A percentile compares a stretch with the other conserved stretches of the same genome.
Conservation (phyloP, 768 basidiomycete genomes). For the Leccinum obscurum region DNA sequence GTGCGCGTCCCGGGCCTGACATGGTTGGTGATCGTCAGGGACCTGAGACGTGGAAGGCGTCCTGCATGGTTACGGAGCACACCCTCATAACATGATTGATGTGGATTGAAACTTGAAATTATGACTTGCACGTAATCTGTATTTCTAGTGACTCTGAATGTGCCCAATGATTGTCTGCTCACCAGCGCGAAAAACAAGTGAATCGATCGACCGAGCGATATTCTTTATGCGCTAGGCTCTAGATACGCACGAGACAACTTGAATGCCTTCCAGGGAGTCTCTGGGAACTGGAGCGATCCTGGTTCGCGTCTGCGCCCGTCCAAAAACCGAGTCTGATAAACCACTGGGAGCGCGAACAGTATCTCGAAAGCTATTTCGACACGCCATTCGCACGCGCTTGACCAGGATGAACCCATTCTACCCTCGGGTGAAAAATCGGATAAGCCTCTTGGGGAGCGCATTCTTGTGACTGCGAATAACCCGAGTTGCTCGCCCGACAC, state of each 20-base stretch:
- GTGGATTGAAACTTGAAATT: not conserved
- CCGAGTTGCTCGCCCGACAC: not conserved
- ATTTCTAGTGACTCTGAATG: not conserved
- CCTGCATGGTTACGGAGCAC: conserved; percentile 32
- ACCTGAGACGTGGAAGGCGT: conserved; percentile 29
- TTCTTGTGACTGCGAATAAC: conserved; percentile 14
- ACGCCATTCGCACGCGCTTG: not conserved
- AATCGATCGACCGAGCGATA: too few species aligned
- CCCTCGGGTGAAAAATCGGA: too few species aligned
- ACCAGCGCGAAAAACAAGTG: too few species aligned
- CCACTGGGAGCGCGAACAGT: not conserved
- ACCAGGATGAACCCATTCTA: not conserved
- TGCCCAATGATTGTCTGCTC: too few species aligned
- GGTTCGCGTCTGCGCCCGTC: conserved; percentile 2
- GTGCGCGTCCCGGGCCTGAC: not conserved
- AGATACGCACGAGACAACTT: too few species aligned
- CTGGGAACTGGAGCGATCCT: conserved; percentile 18
- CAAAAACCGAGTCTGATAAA: not conserved
- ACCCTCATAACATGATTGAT: conserved; percentile 5
- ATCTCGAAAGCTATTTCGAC: not conserved
- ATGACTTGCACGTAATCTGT: not conserved
- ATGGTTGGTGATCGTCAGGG: conserved; percentile 16
- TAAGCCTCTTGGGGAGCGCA: not conserved
- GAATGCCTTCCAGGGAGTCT: too few species aligned
- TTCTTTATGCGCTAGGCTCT: too few species aligned